Evolutionary conservation across 345 rosid genomes (phyloP), one percentile per base, ranked within the genome.

Genomic region (Trapa incisa): DNA sequence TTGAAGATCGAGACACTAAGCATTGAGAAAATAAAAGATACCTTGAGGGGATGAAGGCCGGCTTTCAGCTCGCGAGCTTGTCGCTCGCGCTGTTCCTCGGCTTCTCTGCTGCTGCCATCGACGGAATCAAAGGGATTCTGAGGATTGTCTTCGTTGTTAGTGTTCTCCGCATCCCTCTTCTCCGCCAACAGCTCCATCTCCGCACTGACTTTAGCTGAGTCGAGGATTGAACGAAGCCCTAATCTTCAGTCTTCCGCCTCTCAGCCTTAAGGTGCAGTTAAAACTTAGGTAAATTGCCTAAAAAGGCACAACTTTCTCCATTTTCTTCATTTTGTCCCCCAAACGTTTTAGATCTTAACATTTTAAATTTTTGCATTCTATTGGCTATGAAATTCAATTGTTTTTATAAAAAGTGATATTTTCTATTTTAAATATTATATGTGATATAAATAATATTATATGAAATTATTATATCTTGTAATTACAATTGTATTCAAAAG

Each of bases 11-110:
- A 45, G 48, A 7, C 48, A 0, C 5, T 6, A 45, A 45, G 11
- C 12, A 45, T 45, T 45, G 48, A 45, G 13, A 13, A 13, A 7
- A 42, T 3, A 42, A 45, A 7, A 11, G 64, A 66, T 48, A 92
- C 97, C 97, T 87, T 87, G 62, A 94, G 95, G 74, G 99, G 95
- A 75, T 94, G 97, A 42, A 89, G 76, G 47, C 92, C 82, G 73
- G 86, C 88, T 72, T 93, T 90, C 75, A 86, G 91, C 17, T 88
- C 96, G 47, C 84, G 90, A 48, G 89, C 81, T 41, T 79, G 82
- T 76, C 91, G 88, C 74, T 92, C 91, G 69, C 87, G 86, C 61
- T 64, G 76, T 11, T 73, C 76, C 62, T 74, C 66, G 4, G 68
- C 54, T 43, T 66, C 58, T 56, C 43, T 36, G 52, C 68, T 47